phyloP scores from a whole-genome alignment of 1,139 yeast species.

The Kodamaea alishanica region DNA sequence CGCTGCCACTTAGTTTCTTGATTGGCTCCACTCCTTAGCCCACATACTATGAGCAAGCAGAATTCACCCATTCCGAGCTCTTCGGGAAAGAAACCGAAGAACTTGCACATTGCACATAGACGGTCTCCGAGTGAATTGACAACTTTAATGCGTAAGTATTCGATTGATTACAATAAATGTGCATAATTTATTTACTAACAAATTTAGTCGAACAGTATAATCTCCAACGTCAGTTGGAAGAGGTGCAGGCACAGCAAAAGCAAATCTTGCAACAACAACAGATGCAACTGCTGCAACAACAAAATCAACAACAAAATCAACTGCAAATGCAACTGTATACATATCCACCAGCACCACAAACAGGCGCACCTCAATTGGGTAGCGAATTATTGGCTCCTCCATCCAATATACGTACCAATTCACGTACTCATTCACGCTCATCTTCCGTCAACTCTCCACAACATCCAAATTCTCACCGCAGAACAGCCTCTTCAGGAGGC shows the following conservation, averaged over 20 bases:
- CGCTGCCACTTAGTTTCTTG: background rate
- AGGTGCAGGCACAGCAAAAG: conserved; percentile 88
- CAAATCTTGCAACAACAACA: conserved; percentile 73
- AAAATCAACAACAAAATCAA: conserved; percentile 13
- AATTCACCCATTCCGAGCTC: conserved; percentile 16
- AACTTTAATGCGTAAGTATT: conserved; percentile 57
- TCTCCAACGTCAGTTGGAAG: conserved; percentile 86
- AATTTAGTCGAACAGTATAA: conserved; percentile 73
- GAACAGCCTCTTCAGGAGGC: conserved; percentile 31
- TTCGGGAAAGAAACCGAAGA: conserved; percentile 29
- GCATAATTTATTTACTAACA: conserved; percentile 9
- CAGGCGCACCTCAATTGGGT: conserved; percentile 9
- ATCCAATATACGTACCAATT: conserved; percentile 13
- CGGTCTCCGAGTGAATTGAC: conserved; percentile 93
- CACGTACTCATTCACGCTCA: conserved; percentile 37
- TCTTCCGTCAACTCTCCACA: conserved; percentile 22
- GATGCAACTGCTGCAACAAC: conserved; percentile 23
- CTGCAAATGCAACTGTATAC: conserved; percentile 10
- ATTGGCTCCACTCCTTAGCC: background rate
- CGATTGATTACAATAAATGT: conserved; percentile 14
- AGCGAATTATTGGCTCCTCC: conserved; percentile 25
- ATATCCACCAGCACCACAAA: conserved; percentile 14
- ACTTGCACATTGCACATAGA: conserved; percentile 86
- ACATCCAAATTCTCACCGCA: conserved; percentile 25
- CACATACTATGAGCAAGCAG: conserved; percentile 13